A percentile compares a stretch with the other conserved stretches of the same genome.
These are phyloP conservation scores for Phallus indusiatus DNA, from an alignment of 768 basidiomycete genomes.

Conservation along the genomic window DNA sequence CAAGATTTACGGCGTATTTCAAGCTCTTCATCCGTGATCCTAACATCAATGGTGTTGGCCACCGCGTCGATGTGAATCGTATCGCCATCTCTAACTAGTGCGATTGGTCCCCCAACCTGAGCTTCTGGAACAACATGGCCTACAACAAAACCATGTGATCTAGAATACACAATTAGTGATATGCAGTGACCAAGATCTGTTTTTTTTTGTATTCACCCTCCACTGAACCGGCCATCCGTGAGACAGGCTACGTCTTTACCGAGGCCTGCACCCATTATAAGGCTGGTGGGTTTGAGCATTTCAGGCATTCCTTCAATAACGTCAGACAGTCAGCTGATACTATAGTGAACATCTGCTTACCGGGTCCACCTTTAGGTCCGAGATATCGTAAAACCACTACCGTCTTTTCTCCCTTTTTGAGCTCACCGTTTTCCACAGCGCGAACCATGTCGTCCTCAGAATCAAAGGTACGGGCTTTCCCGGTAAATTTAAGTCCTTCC, in stretches of 20 bases:
- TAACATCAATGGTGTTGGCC: slow-evolving; percentile 71
- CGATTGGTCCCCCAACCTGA: slow-evolving; percentile 89
- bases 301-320: slow-evolving; percentile 82
- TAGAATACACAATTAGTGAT: slow-evolving; percentile 22
- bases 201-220: slow-evolving; percentile 59
- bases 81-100: slow-evolving; percentile 83
- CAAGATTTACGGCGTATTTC: slow-evolving; percentile 60
- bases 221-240: slow-evolving; percentile 96
- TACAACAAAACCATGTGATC: slow-evolving; percentile 93
- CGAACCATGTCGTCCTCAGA: slow-evolving; percentile 78
- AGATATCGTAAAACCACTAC: slow-evolving; percentile 93
- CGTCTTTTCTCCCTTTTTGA: slow-evolving; percentile 94
- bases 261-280: slow-evolving; percentile 98
- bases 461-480: slow-evolving; percentile 90
- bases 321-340: neutral
- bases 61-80: slow-evolving; percentile 82
- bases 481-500: slow-evolving; percentile 82
- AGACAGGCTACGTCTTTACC: slow-evolving; percentile 94
- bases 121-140: slow-evolving; percentile 97
- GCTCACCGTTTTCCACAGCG: slow-evolving; percentile 80
- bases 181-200: slow-evolving; percentile 12
- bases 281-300: slow-evolving; percentile 96
- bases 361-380: slow-evolving; percentile 94
- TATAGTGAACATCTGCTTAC: slow-evolving; percentile 32
- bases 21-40: slow-evolving; percentile 73